Base-by-base conservation (phyloP, 192 early-diverging fungal species). In the Backusella luteola region DNA sequence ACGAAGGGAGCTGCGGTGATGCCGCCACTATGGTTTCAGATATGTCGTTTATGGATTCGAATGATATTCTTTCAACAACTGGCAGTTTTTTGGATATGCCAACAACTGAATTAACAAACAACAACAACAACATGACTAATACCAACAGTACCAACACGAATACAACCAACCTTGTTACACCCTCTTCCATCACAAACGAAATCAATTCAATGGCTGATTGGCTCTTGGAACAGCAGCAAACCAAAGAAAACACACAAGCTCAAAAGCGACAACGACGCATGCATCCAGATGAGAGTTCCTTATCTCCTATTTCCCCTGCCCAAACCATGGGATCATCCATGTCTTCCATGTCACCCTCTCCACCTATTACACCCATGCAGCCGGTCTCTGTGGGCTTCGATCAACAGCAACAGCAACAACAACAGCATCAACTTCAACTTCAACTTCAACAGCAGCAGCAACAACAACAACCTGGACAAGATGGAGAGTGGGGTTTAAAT, bases 321-420 rank as follows among this genome's bases (percentile, higher is more conserved):
- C 59, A 66, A 39, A 67, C 74, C 41, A 67, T 66, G 63, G 36
- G 53, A 35, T 56, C 53, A 15, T 66, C 59, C 35, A 23, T 75
- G 21, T 39, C 74, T 67, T 75, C 74, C 26, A n/a, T 72, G 26
- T 79, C 77, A 44, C 77, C 77, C 23, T 79, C 77, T 74, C 77
- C 77, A 36, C 71, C 77, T 19, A 71, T 76, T 52, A 79, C 77
- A 32, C 76, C 76, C 35, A 73, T 73, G 73, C 66, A 44, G 42
- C 74, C 26, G 74, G 39, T 42, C 39, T 66, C 74, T 44, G 11
- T 75, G 59, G 70, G 70, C 15, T 75, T 67, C 32, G 74, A 75
- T 23, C 74, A 66, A 11, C 66, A 67, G 12, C 73, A 41, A 39
- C 42, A 70, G 29, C 67, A 69, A 56, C 75, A 76, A n/a, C 68